These are phyloP conservation scores for Prototheca wickerhamii DNA, from an alignment of 163 green algal genomes.

Conservation along the genomic window DNA sequence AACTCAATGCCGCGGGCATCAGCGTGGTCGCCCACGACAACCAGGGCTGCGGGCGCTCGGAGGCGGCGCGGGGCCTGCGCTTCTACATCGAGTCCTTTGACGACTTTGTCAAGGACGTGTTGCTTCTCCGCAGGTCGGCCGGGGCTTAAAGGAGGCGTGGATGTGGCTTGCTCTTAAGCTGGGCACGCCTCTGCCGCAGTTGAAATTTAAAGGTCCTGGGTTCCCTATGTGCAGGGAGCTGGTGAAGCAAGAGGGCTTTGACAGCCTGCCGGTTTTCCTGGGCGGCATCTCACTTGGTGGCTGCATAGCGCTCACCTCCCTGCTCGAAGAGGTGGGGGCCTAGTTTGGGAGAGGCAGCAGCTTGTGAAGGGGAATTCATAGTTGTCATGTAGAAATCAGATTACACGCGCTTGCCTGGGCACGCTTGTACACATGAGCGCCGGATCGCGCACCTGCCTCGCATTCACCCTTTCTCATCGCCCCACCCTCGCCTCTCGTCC, in stretches of 20 bases:
- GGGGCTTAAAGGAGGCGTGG: neutral
- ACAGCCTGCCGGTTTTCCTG: conserved; percentile 45
- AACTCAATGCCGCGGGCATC: conserved; percentile 55
- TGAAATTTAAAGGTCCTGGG: too few species aligned
- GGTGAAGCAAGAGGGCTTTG: conserved; percentile 41
- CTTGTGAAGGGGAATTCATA: too few species aligned
- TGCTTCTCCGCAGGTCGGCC: conserved; percentile 33
- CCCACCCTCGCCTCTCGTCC: too few species aligned
- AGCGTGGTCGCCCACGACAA: conserved; percentile 56
- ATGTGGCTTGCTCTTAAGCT: too few species aligned
- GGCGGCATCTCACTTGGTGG: conserved; percentile 57
- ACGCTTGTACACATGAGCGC: too few species aligned
- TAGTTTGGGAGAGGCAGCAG: neutral
- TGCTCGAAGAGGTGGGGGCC: conserved; percentile 4
- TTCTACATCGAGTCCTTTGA: conserved; percentile 51
- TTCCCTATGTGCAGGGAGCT: neutral
- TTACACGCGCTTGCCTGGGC: too few species aligned
- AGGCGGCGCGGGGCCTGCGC: conserved; percentile 32
- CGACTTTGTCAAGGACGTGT: conserved; percentile 46
- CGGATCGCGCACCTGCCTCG: neutral
- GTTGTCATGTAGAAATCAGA: too few species aligned
- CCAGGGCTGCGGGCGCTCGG: conserved; percentile 45
- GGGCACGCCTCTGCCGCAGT: too few species aligned
- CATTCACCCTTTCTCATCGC: neutral
- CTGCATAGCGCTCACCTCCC: conserved; percentile 45